phyloP scores from a whole-genome alignment of 2,329 filamentous ascomycete genomes.

The Neonectria punicea region DNA sequence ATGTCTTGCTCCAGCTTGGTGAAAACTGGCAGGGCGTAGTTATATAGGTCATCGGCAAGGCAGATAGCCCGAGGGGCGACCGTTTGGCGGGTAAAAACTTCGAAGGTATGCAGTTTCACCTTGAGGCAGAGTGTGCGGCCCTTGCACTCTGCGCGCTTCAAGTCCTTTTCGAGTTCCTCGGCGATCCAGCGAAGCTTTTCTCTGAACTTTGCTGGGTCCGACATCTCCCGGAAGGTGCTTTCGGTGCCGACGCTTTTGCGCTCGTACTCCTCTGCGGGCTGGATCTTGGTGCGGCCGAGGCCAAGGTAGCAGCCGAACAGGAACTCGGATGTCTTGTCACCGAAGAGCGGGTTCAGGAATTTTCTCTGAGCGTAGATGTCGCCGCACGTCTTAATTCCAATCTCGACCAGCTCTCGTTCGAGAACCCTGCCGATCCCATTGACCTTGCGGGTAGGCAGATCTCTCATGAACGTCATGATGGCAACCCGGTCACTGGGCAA shows the following conservation, averaged over 20 bases:
- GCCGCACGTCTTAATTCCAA: conserved; percentile 88
- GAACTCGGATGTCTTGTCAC: conserved; percentile 91
- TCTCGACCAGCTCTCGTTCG: conserved; percentile 87
- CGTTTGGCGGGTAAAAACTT: conserved; percentile 86
- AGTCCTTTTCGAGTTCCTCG: conserved; percentile 86
- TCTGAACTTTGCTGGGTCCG: conserved; percentile 72
- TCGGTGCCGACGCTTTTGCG: conserved; percentile 95
- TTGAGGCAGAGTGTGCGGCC: conserved; percentile 93
- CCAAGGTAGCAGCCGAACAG: conserved; percentile 86
- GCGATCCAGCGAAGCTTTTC: conserved; percentile 84
- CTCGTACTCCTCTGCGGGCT: conserved; percentile 89
- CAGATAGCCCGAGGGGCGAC: conserved; percentile 78
- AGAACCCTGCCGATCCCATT: conserved; percentile 96
- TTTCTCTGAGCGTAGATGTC: conserved; percentile 84
- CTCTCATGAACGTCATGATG: conserved; percentile 87
- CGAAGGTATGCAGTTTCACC: conserved; percentile 93
- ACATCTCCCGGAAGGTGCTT: conserved; percentile 87
- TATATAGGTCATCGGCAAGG: conserved; percentile 84
- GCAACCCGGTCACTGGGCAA: conserved; percentile 76
- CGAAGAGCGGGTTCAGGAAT: conserved; percentile 81
- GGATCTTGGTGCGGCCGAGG: conserved; percentile 83
- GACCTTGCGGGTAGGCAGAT: conserved; percentile 87
- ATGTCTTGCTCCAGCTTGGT: conserved; percentile 85
- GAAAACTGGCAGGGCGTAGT: conserved; percentile 83
- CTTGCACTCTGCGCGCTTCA: conserved; percentile 82